Conservation (phyloP, 208 protist genomes). For the Novymonas esmeraldas region DNA sequence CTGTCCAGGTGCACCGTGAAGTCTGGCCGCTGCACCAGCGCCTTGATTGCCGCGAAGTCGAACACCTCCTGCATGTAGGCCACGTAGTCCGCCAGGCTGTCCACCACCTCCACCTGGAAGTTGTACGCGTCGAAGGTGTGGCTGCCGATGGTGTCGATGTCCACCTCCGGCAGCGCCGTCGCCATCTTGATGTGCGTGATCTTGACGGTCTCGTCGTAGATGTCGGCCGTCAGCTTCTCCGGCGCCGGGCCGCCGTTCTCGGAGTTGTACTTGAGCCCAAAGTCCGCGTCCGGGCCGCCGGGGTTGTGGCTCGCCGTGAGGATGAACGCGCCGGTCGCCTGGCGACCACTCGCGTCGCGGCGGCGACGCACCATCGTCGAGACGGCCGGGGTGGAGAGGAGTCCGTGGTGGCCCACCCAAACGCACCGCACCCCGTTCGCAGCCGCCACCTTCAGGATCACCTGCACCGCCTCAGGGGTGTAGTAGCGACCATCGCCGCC, state of each 20-base stretch:
- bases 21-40: constrained; percentile 68
- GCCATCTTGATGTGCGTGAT: constrained; percentile 72
- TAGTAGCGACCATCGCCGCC: constrained; percentile 98
- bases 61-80: constrained; percentile 94
- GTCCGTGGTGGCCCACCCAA: constrained; percentile 92
- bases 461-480: constrained; percentile 91
- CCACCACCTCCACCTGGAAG: constrained; percentile 92
- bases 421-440: constrained; percentile 92
- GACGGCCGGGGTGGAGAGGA: constrained; percentile 97
- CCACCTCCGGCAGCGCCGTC: constrained; percentile 49
- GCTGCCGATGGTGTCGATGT: constrained; percentile 55
- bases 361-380: constrained; percentile 93
- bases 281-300: constrained; percentile 96
- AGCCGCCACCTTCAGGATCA: constrained; percentile 94
- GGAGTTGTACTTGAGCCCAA: constrained; percentile 99
- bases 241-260: constrained; percentile 97
- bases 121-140: constrained; percentile 49
- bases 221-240: constrained; percentile 93
- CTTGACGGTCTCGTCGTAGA: constrained; percentile 90
- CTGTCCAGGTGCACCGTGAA: constrained; percentile 94
- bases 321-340: constrained; percentile 93
- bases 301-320: constrained; percentile 99
- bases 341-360: constrained; percentile 37
- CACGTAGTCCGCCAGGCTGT: constrained; percentile 91
- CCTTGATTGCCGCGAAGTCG: constrained; percentile 90